Conservation (phyloP, 306 rosid genomes). For the Potentilla sterilis region DNA sequence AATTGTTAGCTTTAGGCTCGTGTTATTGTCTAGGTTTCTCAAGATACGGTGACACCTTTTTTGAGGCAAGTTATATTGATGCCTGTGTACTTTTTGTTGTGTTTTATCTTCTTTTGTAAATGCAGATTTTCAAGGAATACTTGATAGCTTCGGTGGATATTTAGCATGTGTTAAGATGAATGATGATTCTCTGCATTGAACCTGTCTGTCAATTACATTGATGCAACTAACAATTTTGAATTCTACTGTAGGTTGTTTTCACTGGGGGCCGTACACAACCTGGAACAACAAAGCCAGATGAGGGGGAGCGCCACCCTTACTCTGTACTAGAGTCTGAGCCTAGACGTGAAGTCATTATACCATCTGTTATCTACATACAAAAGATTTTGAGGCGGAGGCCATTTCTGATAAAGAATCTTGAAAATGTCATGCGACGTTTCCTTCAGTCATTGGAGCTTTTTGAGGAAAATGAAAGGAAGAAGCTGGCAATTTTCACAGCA, state of each 20-base stretch:
- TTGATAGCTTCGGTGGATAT: constrained; percentile 5
- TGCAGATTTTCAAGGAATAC: neutral
- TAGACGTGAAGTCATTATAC: constrained; percentile 75
- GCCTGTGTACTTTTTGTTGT: neutral
- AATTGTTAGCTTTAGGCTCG: constrained; percentile 29
- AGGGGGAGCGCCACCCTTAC: constrained; percentile 97
- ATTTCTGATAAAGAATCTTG: constrained; percentile 93
- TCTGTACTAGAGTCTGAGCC: constrained; percentile 87
- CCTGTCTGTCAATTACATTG: neutral
- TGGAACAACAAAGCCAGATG: constrained; percentile 99
- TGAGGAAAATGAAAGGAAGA: constrained; percentile 97
- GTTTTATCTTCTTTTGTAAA: neutral
- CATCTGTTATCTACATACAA: constrained; percentile 88
- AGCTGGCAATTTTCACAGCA: constrained; percentile 98
- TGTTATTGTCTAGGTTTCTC: constrained; percentile 48
- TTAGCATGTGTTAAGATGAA: neutral
- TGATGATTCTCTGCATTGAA: neutral
- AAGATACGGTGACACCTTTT: constrained; percentile 98
- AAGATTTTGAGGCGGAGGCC: constrained; percentile 94
- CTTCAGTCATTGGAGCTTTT: constrained; percentile 99
- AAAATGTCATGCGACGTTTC: constrained; percentile 96
- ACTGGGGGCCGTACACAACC: constrained; percentile 99
- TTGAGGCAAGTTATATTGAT: constrained; percentile 61
- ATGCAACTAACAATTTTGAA: neutral
- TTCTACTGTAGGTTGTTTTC: constrained; percentile 71